A percentile compares a stretch with the other conserved stretches of the same genome.
These are phyloP conservation scores for Shiraia sp. DNA, from an alignment of 2,329 filamentous ascomycete species.

Conservation along the genomic window DNA sequence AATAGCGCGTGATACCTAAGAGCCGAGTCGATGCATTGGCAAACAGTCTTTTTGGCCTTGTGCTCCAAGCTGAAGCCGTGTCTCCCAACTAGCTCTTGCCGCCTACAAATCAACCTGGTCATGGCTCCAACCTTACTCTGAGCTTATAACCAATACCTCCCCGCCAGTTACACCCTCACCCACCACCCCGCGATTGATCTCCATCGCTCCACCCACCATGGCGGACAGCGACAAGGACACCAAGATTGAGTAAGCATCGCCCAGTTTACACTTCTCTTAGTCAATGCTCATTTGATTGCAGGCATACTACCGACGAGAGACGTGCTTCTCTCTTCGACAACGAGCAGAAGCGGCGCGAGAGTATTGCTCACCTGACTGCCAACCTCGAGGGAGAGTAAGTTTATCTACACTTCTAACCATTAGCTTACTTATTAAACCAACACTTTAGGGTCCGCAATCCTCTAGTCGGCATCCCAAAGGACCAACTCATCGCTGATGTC, in stretches of 20 bases:
- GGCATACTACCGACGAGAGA: constrained; percentile 21
- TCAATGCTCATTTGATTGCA: constrained; percentile 10
- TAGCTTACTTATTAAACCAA: constrained; percentile 5
- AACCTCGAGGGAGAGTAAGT: constrained; percentile 41
- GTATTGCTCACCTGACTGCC: constrained; percentile 28
- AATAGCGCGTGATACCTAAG: constrained; percentile 7
- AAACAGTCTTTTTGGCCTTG: constrained; percentile 6
- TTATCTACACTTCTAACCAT: not conserved
- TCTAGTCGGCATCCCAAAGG: constrained; percentile 59
- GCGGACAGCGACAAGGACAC: constrained; percentile 22
- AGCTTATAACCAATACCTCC: constrained; percentile 10
- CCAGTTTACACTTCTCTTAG: not conserved
- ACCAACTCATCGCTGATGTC: constrained; percentile 59
- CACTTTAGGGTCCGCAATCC: constrained; percentile 62
- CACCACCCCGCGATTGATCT: constrained; percentile 1
- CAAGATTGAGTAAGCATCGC: constrained; percentile 19
- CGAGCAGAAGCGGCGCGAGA: constrained; percentile 28
- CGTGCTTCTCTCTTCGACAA: constrained; percentile 27
- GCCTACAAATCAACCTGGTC: constrained; percentile 6
- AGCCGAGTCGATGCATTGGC: constrained; percentile 1
- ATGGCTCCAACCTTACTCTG: constrained; percentile 5
- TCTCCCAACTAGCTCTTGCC: constrained; percentile 1
- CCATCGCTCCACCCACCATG: constrained; percentile 7
- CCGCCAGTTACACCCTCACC: not conserved
- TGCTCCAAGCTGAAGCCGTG: constrained; percentile 6